Conservation (phyloP, 352 stramenopile species). For the Pythium volutum region DNA sequence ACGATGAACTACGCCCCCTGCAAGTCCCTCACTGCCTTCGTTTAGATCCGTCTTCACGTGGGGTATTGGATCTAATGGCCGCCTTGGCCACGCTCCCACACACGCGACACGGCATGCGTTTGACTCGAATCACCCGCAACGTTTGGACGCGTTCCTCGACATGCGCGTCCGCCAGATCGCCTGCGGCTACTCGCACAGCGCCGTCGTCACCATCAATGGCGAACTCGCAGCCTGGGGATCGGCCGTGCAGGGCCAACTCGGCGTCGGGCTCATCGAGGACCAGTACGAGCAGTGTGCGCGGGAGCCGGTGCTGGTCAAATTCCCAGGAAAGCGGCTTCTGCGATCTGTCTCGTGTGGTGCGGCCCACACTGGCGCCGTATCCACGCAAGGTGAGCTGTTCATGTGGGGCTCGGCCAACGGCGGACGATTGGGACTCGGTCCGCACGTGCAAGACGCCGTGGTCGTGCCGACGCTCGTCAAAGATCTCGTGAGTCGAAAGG, state of each 20-base stretch:
- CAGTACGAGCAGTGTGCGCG: conserved; percentile 66
- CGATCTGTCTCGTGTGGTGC: conserved; percentile 87
- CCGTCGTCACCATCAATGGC: conserved; percentile 70
- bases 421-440: conserved; percentile 87
- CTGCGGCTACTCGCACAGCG: conserved; percentile 87
- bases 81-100: conserved; percentile 71
- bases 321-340: conserved; percentile 57
- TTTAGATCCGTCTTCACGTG: conserved; percentile 84
- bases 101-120: conserved; percentile 49
- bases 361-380: conserved; percentile 75
- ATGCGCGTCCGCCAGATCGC: conserved; percentile 40
- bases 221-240: conserved; percentile 90
- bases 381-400: conserved; percentile 67
- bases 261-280: conserved; percentile 79
- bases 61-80: conserved; percentile 77
- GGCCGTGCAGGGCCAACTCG: conserved; percentile 76
- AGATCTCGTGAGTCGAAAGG: conserved; percentile 47
- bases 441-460: conserved; percentile 53
- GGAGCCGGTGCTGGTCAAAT: conserved; percentile 41
- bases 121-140: conserved; percentile 61
- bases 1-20: not conserved
- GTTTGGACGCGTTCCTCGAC: conserved; percentile 52
- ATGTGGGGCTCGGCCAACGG: conserved; percentile 92
- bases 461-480: conserved; percentile 84
- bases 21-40: not conserved